These are phyloP conservation scores for Prunus kanzakura DNA, from an alignment of 306 rosid species.

Conservation along the genomic window DNA sequence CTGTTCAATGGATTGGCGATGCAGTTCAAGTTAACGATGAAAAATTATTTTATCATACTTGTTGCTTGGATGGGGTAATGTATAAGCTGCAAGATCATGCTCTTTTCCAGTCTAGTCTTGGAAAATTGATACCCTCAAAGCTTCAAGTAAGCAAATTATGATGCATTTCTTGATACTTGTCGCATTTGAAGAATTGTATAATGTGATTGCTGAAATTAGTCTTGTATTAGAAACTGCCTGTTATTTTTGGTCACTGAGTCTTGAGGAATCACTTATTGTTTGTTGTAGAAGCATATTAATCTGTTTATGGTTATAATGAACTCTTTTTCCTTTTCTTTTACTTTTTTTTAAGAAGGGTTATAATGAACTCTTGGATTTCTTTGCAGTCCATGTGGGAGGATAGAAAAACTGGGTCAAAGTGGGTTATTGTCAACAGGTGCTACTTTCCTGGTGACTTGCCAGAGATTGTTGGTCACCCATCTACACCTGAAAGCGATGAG, in stretches of 20 bases:
- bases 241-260: conserved; percentile 2
- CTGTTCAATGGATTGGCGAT: conserved; percentile 77
- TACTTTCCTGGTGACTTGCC: conserved; percentile 86
- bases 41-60: conserved; percentile 59
- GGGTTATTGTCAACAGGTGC: conserved; percentile 64
- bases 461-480: conserved; percentile 60
- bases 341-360: neutral
- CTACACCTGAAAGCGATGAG: conserved; percentile 84
- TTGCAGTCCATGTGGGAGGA: conserved; percentile 95
- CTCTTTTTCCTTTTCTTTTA: neutral
- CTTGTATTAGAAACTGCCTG: conserved; percentile 1
- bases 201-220: neutral
- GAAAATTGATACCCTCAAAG: conserved; percentile 64
- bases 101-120: conserved; percentile 54
- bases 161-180: conserved; percentile 16
- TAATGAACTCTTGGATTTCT: conserved; percentile 23
- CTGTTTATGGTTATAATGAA: conserved; percentile 13
- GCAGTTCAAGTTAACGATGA: conserved; percentile 38
- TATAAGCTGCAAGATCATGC: conserved; percentile 71
- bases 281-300: conserved; percentile 14
- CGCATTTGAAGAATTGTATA: conserved; percentile 16
- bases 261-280: conserved; percentile 9
- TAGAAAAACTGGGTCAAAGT: conserved; percentile 59
- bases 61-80: conserved; percentile 60
- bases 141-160: conserved; percentile 70